Evolutionary conservation across 2,329 filamentous ascomycete species (phyloP).

Genomic region (Massarina eburnea): DNA sequence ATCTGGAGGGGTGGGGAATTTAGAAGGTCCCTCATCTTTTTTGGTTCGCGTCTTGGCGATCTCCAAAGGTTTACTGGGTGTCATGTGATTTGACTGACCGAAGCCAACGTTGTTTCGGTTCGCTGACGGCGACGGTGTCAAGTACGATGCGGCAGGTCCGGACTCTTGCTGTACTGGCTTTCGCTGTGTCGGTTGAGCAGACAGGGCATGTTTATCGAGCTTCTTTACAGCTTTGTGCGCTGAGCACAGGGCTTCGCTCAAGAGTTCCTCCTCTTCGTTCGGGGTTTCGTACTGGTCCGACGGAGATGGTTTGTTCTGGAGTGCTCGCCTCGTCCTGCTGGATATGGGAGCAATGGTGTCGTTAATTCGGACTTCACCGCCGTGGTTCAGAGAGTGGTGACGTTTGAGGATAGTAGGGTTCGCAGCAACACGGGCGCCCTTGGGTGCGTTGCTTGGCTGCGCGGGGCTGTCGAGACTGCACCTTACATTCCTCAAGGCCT

Average conservation of each 20-base stretch:
- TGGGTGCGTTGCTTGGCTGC: slow-evolving; percentile 31
- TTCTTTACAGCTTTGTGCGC: slow-evolving; percentile 74
- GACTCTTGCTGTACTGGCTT: slow-evolving; percentile 55
- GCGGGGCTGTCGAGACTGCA: slow-evolving; percentile 56
- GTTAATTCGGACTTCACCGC: slow-evolving; percentile 56
- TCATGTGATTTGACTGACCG: slow-evolving; percentile 61
- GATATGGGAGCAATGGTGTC: slow-evolving; percentile 66
- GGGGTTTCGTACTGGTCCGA: slow-evolving; percentile 89
- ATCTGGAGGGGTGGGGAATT: slow-evolving; percentile 95
- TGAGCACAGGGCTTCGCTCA: slow-evolving; percentile 83
- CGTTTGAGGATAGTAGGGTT: slow-evolving; percentile 53
- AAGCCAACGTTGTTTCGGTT: slow-evolving; percentile 78
- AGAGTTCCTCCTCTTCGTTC: slow-evolving; percentile 92
- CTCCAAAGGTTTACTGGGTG: slow-evolving; percentile 71
- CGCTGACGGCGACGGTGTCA: slow-evolving; percentile 78
- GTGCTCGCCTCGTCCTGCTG: slow-evolving; percentile 75
- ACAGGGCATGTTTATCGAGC: slow-evolving; percentile 56
- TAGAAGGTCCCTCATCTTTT: slow-evolving; percentile 56
- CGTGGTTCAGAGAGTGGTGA: slow-evolving; percentile 50
- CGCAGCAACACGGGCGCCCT: slow-evolving; percentile 43
- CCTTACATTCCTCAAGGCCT: slow-evolving; percentile 61
- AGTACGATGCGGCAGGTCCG: slow-evolving; percentile 61
- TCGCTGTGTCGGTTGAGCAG: slow-evolving; percentile 43
- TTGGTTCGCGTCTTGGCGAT: slow-evolving; percentile 52
- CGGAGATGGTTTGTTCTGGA: slow-evolving; percentile 69